Base-by-base conservation (phyloP, 1,284 basidiomycete species). In the Ganoderma sinense region DNA sequence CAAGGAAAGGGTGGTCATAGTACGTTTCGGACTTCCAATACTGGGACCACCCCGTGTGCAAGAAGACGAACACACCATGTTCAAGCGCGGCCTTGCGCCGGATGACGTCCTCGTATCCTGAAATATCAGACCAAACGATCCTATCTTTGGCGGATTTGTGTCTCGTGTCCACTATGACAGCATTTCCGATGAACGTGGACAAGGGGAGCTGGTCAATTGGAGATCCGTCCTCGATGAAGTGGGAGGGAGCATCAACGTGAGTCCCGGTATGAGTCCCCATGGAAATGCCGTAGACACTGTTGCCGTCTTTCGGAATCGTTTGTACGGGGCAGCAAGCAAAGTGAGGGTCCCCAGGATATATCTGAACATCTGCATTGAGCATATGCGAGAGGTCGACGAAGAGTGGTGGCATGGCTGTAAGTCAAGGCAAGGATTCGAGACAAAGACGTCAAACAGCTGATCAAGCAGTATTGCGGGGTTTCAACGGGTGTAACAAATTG, bases 191-290 rank as follows among this genome's bases (percentile, higher is more conserved):
- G 73, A 91, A 85, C 4, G 81, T 77, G 1, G 79, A 76, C 0
- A 90, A 80, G 0, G 87, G 84, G 48, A 93, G 81, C 62, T 89
- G 81, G 71, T 90, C 88, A 58, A 93, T 82, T 14, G 85, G 86
- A 40, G 79, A 79, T 6, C 89, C 89, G 36, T 83, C 78, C 4
- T 81, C 78, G 76, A 90, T 78, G 79, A 92, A 92, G 75, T 94
- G 92, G 53, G 86, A 91, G 0, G 92, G 92, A 0, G 91, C 90
- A 73, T 94, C 92, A 76, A 93, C 83, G 78, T 94, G 92, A 0
- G 92, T 93, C 31, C 92, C 92, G 0, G 82, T 83, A 74, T 92
- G 90, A 1, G 89, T 86, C 18, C 88, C 86, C 43, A 90, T 74
- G 23, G 84, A 80, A 40, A 92, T 77, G 3, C 78, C 74, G 66